A percentile compares a stretch with the other conserved stretches of the same genome.
Evolutionary conservation across 2,329 filamentous ascomycete species (phyloP).

Genomic region (Penicillium italicum): DNA sequence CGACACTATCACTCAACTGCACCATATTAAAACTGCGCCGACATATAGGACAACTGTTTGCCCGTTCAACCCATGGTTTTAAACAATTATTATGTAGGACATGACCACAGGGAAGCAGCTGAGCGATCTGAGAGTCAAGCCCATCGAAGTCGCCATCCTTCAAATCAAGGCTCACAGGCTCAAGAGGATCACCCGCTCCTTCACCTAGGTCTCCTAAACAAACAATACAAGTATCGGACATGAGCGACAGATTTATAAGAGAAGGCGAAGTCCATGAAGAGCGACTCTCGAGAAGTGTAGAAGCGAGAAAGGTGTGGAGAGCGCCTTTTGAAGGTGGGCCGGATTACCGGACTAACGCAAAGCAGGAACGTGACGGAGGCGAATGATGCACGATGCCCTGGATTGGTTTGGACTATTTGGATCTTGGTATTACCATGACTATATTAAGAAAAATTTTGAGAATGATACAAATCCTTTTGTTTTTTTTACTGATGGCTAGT

Average conservation of each 20-base stretch:
- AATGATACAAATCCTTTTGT: not conserved
- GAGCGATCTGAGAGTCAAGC: slow-evolving; percentile 52
- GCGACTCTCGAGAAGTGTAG: slow-evolving; percentile 20
- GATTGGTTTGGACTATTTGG: slow-evolving; percentile 1
- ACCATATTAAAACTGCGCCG: slow-evolving; percentile 87
- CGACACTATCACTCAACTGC: slow-evolving; percentile 72
- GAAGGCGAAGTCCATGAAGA: slow-evolving; percentile 26
- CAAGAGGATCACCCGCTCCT: slow-evolving; percentile 51
- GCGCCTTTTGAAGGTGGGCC: slow-evolving; percentile 44
- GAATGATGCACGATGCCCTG: slow-evolving; percentile 17
- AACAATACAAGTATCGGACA: slow-evolving; percentile 69
- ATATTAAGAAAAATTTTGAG: not conserved
- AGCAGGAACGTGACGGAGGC: slow-evolving; percentile 41
- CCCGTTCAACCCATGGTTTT: slow-evolving; percentile 90
- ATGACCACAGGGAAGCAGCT: slow-evolving; percentile 76
- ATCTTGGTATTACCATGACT: not conserved
- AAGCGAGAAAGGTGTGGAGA: slow-evolving; percentile 28
- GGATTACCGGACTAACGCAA: slow-evolving; percentile 37
- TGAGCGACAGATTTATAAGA: slow-evolving; percentile 35
- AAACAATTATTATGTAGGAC: slow-evolving; percentile 89
- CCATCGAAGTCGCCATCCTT: slow-evolving; percentile 29
- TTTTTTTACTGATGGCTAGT: not conserved
- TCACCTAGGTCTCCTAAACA: slow-evolving; percentile 66
- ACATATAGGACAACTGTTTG: slow-evolving; percentile 97
- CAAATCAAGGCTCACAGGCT: slow-evolving; percentile 41